Base-by-base conservation (phyloP, 148 eudicot species). In the Bassia scoparia region DNA sequence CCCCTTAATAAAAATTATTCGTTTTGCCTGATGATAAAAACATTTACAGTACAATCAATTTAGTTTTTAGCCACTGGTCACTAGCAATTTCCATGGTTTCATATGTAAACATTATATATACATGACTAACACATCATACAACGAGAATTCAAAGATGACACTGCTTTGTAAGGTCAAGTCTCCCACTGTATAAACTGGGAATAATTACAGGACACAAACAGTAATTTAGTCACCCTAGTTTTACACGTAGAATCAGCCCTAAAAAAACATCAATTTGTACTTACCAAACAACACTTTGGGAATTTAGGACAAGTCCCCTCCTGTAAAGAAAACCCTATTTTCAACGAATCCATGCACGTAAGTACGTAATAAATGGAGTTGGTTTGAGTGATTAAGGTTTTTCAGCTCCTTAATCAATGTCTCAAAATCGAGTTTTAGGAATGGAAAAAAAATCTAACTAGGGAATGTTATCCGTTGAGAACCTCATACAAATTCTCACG, bases 1-100 rank as follows among this genome's bases (percentile, higher is more conserved):
- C n/a, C 46, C 46, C 46, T 11, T 41, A 41, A 56, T 14, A 29
- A 60, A 48, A 1, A 20, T 61, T 49, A 73, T 73, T 71, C 63
- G 24, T 63, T 65, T 53, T 29, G 63, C 54, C 44, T 75, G 43
- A 55, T 16, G 23, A 37, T 34, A 30, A 77, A 77, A n/a, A n/a
- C n/a, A n/a, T n/a, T n/a, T n/a, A n/a, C 70, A 35, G 5, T n/a
- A 54, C 35, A 53, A 60, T 41, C 48, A 33, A 31, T 4, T 23
- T 67, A 56, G 26, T 72, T 43, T 4, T 23, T 67, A 56, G 26
- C 76, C 54, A 59, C 26, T 67, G 76, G 77, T 67, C 48, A 67
- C 7, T 59, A 41, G 71, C 46, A 71, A 44, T 63, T 38, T 62
- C 70, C 75, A 71, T 31, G 44, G 65, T 70, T 77, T 70, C 44